Base-by-base conservation (phyloP, 2,329 filamentous ascomycete genomes). In the Paramyrothecium sp. region DNA sequence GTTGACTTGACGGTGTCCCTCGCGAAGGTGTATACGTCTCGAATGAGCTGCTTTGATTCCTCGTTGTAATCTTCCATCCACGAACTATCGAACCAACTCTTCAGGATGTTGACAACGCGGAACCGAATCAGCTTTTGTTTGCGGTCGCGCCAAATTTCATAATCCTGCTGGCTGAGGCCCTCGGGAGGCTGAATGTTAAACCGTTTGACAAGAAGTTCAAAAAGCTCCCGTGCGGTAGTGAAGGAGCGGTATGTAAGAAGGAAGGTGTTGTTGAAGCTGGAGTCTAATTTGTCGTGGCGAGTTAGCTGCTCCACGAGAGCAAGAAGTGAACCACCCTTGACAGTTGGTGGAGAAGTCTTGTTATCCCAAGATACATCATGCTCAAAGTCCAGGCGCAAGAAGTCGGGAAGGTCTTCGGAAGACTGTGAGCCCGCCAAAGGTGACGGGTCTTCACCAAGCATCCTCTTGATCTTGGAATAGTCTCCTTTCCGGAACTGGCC, bases 121-220 rank as follows among this genome's bases (percentile, higher is more conserved):
- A 99, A 96, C 38, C 95, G 86, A 60, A 98, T 97, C 5, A 92
- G 90, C 70, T 96, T 97, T 72, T 98, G 95, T 77, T 99, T 99
- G 70, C 89, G 88, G 70, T 97, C 92, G 38, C 90, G 86, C 95
- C 95, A 99, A 30, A 85, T 81, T 56, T 97, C 91, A 66, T 90
- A 92, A 62, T 98, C 92, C 44, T 83, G 76, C 55, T 85, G 83
- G 10, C 79, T 86, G 53, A 99, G 78, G 7, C 91, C 92, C 63
- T 91, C 88, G 0, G 94, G 94, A 20, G 95, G 94, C 68, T 98
- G 94, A 53, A 97, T 91, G 61, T 88, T 91, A 77, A 97, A 99
- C 54, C 95, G 85, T 71, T 92, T 90, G 11, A 97, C 92, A 8
- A 99, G 80, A 70, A 97, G 84, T 73, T 97, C 92, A 68, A 98